Evolutionary conservation across 1,284 basidiomycete species (phyloP), one percentile per base, ranked within the genome.

Genomic region (Vanrija sp.): DNA sequence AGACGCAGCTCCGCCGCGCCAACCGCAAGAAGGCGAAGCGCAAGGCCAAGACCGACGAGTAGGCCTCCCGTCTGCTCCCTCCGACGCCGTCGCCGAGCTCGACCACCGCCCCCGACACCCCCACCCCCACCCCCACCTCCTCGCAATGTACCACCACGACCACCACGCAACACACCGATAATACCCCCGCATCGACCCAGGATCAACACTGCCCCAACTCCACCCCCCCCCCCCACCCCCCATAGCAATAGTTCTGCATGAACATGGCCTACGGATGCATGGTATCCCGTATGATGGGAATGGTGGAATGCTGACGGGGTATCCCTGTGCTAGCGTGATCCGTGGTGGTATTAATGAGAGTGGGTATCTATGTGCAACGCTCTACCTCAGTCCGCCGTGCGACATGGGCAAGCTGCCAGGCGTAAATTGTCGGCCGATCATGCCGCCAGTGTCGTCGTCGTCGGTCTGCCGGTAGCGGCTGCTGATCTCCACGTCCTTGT

Each of bases 291-390:
- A 20, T 23, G 18, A 9, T 49, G 19, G 35, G 41, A 7, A 16
- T 19, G 37, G 18, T 36, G 37, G 18, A 49, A 49, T 20, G 19
- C 37, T 22, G 6, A 44, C 42, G n/a, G 58, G 50, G n/a, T n/a
- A n/a, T n/a, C n/a, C n/a, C n/a, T n/a, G n/a, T n/a, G n/a, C n/a
- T 10, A 60, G 60, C 6, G 55, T 27, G 31, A 12, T 41, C 19
- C 9, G 10, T 22, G 19, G n/a, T 8, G 19, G 7, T 22, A 19
- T 12, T n/a, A 41, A 41, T 41, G 20, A 41, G n/a, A n/a, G n/a
- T 41, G 39, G 19, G 39, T 20, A 39, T 19, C 6, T 8, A 38
- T 16, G 36, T 6, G n/a, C 6, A n/a, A 20, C 6, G n/a, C 19
- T 41, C 19, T 39, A 41, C 19, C 19, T 14, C 20, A 20, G 12